Percentiles rank a stretch among this genome's conserved stretches.
phyloP scores from a whole-genome alignment of 768 basidiomycete genomes.

The Infundibulicybe gibba region DNA sequence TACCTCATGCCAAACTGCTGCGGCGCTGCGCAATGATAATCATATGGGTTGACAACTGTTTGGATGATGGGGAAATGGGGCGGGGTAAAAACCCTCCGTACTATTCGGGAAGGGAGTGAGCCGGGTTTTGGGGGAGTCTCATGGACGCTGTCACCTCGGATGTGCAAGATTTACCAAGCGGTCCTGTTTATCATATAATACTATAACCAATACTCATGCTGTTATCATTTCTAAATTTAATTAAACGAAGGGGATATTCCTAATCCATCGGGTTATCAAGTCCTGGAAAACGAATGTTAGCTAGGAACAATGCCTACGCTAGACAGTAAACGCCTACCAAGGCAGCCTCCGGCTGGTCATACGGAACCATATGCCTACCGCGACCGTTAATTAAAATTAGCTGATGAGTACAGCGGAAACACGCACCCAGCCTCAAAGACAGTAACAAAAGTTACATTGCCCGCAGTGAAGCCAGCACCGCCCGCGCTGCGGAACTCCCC shows the following conservation, averaged over 20 bases:
- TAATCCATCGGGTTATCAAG: conserved; percentile 57
- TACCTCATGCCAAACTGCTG: no score
- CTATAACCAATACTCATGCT: no score
- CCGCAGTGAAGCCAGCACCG: conserved; percentile 58
- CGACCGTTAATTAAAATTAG: conserved; percentile 1
- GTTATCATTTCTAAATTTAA: no score
- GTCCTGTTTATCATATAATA: background rate
- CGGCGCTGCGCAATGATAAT: no score
- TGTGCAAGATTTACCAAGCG: background rate
- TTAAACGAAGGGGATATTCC: conserved; percentile 37
- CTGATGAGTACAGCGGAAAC: background rate
- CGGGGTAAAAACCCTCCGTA: no score
- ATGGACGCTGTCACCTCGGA: no score
- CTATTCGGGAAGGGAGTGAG: no score
- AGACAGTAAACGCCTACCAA: conserved; percentile 44
- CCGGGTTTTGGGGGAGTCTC: no score
- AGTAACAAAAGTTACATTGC: conserved; percentile 82
- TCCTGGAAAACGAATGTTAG: conserved; percentile 33
- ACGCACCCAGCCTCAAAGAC: conserved; percentile 79
- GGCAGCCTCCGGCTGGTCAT: conserved; percentile 85
- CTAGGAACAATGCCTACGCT: background rate
- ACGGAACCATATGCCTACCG: conserved; percentile 87
- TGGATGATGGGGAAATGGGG: no score
- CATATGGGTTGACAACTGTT: no score
- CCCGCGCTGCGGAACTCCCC: conserved; percentile 74